Percentiles rank a stretch among this genome's conserved stretches.
phyloP scores from a whole-genome alignment of 192 early-diverging fungal species.

The Allomyces macrogynus region DNA sequence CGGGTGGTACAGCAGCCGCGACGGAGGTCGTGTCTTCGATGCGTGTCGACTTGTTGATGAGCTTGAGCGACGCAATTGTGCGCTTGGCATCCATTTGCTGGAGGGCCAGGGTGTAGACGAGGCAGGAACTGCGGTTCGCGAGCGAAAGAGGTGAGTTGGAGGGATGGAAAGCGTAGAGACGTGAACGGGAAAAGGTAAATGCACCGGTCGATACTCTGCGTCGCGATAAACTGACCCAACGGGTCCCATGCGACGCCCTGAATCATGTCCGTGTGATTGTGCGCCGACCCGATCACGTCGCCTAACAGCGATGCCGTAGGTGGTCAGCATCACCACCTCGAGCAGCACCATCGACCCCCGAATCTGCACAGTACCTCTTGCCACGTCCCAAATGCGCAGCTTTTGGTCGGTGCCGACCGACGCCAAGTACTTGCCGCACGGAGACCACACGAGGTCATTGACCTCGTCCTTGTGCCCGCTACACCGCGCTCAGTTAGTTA shows the following conservation, averaged over 20 bases:
- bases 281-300: conserved; percentile 4
- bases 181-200: background rate
- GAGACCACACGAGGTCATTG: conserved; percentile 87
- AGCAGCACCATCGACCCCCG: background rate
- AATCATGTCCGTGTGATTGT: conserved; percentile 75
- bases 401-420: conserved; percentile 78
- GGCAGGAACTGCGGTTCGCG: too few species aligned
- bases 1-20: too few species aligned
- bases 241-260: conserved; percentile 97
- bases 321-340: conserved; percentile 40
- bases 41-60: background rate
- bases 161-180: too few species aligned
- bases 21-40: background rate
- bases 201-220: conserved; percentile 82
- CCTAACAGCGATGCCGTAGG: conserved; percentile 29
- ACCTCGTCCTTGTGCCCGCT: conserved; percentile 29
- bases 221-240: conserved; percentile 57
- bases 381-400: conserved; percentile 63
- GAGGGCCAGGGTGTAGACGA: background rate
- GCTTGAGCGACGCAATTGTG: background rate
- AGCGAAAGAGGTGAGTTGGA: too few species aligned
- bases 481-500: background rate
- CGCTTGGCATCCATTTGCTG: background rate
- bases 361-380: conserved; percentile 26
- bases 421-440: conserved; percentile 55